These are phyloP conservation scores for Xylaria sp. DNA, from an alignment of 2,329 filamentous ascomycete genomes.

Conservation along the genomic window DNA sequence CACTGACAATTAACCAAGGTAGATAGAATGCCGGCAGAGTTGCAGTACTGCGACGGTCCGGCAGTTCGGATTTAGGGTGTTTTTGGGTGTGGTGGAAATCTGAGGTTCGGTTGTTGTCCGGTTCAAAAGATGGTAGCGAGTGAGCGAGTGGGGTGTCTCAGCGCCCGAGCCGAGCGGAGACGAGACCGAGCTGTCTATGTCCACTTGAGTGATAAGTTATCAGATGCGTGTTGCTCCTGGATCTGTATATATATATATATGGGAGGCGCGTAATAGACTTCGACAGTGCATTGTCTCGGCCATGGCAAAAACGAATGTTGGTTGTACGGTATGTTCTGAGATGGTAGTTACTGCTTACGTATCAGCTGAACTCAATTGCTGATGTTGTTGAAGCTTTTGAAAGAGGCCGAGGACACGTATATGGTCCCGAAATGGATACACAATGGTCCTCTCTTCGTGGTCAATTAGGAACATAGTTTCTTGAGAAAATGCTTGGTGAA, in stretches of 20 bases:
- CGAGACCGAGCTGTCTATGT: background rate
- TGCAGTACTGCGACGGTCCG: slow-evolving; percentile 9
- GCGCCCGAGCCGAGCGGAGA: slow-evolving; percentile 19
- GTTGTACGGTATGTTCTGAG: background rate
- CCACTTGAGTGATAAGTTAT: background rate
- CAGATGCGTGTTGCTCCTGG: background rate
- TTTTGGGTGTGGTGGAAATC: background rate
- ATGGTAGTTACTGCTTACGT: background rate
- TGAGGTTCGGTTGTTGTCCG: slow-evolving; percentile 25
- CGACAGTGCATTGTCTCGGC: background rate
- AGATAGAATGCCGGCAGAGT: slow-evolving; percentile 20
- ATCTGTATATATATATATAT: background rate
- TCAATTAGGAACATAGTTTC: slow-evolving; percentile 19
- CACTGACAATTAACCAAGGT: background rate
- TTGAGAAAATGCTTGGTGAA: slow-evolving; percentile 28
- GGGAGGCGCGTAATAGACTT: background rate
- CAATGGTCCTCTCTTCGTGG: too few species aligned
- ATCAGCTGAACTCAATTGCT: background rate
- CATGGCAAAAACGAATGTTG: background rate
- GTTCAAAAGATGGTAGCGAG: slow-evolving; percentile 13
- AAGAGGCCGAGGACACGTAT: background rate
- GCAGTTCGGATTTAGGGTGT: slow-evolving; percentile 20
- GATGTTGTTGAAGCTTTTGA: background rate
- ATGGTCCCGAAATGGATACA: slow-evolving; percentile 4
- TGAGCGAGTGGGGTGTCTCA: slow-evolving; percentile 23